Conservation (phyloP, 768 basidiomycete species). For the Sarcodon sp. region DNA sequence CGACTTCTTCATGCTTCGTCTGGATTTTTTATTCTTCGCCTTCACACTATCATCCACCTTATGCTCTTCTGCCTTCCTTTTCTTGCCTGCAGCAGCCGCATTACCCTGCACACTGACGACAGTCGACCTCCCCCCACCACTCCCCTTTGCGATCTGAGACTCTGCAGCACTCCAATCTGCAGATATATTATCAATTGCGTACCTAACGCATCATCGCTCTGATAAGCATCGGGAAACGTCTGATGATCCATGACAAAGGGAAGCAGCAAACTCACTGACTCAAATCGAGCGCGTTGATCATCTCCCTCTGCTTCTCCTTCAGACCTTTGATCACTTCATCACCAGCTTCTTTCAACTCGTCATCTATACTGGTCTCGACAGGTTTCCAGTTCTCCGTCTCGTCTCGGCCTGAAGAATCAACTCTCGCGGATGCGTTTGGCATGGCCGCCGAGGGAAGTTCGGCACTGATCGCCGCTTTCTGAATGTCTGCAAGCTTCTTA, state of each 20-base stretch:
- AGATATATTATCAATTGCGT: slow-evolving; percentile 56
- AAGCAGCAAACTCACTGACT: slow-evolving; percentile 50
- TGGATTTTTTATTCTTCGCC: slow-evolving; percentile 32
- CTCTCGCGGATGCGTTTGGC: slow-evolving; percentile 13
- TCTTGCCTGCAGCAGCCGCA: slow-evolving; percentile 25
- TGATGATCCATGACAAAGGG: neutral
- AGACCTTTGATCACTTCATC: slow-evolving; percentile 41
- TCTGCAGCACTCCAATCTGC: slow-evolving; percentile 72
- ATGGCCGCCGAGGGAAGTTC: slow-evolving; percentile 36
- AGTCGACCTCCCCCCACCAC: slow-evolving; percentile 37
- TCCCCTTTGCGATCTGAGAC: slow-evolving; percentile 42
- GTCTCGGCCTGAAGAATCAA: slow-evolving; percentile 5
- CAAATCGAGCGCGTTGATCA: slow-evolving; percentile 82
- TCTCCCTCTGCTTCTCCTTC: slow-evolving; percentile 67
- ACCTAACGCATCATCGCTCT: slow-evolving; percentile 26
- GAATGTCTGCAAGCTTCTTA: slow-evolving; percentile 62
- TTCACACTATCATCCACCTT: slow-evolving; percentile 20
- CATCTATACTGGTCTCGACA: slow-evolving; percentile 18
- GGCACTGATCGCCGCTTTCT: slow-evolving; percentile 63
- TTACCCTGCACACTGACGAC: slow-evolving; percentile 65
- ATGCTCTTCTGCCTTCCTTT: slow-evolving; percentile 41
- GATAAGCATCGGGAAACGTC: neutral
- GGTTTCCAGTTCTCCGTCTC: slow-evolving; percentile 7
- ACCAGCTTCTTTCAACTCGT: slow-evolving; percentile 46
- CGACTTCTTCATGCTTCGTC: slow-evolving; percentile 30